These are phyloP conservation scores for Goffeauzyma gilvescens DNA, from an alignment of 768 basidiomycete species.

Conservation along the genomic window DNA sequence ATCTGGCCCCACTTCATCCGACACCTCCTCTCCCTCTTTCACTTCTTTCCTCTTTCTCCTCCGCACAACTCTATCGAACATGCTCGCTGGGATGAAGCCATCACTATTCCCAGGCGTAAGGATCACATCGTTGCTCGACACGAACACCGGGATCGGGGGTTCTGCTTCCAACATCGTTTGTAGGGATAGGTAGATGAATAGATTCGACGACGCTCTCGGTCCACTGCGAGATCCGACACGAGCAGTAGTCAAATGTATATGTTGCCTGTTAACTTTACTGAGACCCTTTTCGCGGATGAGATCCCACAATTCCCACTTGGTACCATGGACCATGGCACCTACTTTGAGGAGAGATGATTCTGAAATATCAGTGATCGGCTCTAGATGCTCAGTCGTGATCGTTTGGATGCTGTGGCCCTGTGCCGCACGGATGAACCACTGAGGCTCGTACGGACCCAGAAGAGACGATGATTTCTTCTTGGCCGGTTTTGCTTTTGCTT, in stretches of 20 bases:
- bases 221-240: slow-evolving; percentile 52
- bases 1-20: too few relatives aligned
- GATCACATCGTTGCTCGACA: slow-evolving; percentile 74
- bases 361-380: slow-evolving; percentile 12
- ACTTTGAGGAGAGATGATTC: slow-evolving; percentile 46
- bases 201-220: slow-evolving; percentile 56
- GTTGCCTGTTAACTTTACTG: slow-evolving; percentile 70
- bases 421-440: slow-evolving; percentile 29
- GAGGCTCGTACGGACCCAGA: slow-evolving; percentile 1
- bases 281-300: slow-evolving; percentile 41
- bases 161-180: slow-evolving; percentile 32
- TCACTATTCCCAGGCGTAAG: slow-evolving; percentile 56
- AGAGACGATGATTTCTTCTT: neutral
- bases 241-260: slow-evolving; percentile 80
- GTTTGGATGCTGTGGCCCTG: slow-evolving; percentile 29
- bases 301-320: slow-evolving; percentile 25
- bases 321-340: slow-evolving; percentile 33
- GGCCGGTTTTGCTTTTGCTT: neutral
- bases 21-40: slow-evolving; percentile 12
- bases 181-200: slow-evolving; percentile 67
- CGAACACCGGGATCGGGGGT: slow-evolving; percentile 39
- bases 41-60: slow-evolving; percentile 11
- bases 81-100: slow-evolving; percentile 45
- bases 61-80: slow-evolving; percentile 51
- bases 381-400: slow-evolving; percentile 22